A percentile compares a stretch with the other conserved stretches of the same genome.
Evolutionary conservation across 306 rosid species (phyloP).

Genomic region (Argentina anserina): DNA sequence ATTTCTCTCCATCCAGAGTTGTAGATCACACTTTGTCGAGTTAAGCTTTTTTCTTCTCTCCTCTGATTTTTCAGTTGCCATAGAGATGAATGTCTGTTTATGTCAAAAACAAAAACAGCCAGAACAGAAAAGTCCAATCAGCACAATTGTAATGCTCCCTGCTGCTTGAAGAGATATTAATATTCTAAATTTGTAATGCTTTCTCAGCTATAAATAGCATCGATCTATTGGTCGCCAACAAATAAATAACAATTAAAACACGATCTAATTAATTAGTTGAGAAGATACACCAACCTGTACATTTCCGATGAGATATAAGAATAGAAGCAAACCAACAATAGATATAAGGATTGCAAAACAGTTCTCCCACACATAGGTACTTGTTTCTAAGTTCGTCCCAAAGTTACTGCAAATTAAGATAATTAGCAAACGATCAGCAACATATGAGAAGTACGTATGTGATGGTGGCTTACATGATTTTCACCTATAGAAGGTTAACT

Average conservation of each 20-base stretch:
- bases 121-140: no score
- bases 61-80: not conserved
- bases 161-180: no score
- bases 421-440: not conserved
- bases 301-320: slow-evolving; percentile 26
- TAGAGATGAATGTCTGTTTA: not conserved
- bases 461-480: no score
- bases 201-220: no score
- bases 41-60: not conserved
- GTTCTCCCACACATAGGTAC: slow-evolving; percentile 26
- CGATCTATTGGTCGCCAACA: no score
- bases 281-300: slow-evolving; percentile 24
- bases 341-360: slow-evolving; percentile 24
- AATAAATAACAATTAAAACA: no score
- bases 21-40: not conserved
- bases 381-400: slow-evolving; percentile 28
- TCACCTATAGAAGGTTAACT: no score
- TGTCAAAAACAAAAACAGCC: no score
- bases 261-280: no score
- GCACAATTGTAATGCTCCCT: no score
- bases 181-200: no score
- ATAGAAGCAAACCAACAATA: slow-evolving; percentile 26
- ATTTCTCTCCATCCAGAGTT: not conserved
- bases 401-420: slow-evolving; percentile 3
- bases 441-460: no score